These are phyloP conservation scores for Pythium sp. DNA, from an alignment of 352 stramenopile species.

Conservation along the genomic window DNA sequence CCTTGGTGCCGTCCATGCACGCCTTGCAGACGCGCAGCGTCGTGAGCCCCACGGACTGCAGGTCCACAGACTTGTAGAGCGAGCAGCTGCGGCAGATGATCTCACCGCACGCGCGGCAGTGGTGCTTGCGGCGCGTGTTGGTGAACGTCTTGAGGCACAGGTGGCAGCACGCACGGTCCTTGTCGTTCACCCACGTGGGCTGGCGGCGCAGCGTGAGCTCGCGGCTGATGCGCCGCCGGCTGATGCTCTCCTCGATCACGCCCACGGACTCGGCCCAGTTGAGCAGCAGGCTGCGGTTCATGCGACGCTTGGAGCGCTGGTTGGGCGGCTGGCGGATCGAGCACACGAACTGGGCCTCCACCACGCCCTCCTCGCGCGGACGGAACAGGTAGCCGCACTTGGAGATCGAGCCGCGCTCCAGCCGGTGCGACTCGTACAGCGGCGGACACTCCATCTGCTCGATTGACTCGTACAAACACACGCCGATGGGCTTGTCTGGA, in stretches of 20 bases:
- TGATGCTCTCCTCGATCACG: constrained; percentile 66
- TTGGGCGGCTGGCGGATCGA: constrained; percentile 76
- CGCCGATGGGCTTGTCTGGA: constrained; percentile 38
- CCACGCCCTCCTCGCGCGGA: constrained; percentile 49
- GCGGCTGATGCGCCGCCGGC: constrained; percentile 64
- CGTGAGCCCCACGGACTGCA: constrained; percentile 69
- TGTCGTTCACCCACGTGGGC: constrained; percentile 80
- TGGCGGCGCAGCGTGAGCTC: constrained; percentile 68
- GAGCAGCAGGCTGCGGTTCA: constrained; percentile 62
- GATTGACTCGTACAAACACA: constrained; percentile 82
- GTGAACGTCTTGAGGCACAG: constrained; percentile 83
- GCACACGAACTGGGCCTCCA: constrained; percentile 78
- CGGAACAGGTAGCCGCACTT: constrained; percentile 81
- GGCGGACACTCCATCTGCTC: constrained; percentile 74
- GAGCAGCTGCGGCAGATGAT: constrained; percentile 82
- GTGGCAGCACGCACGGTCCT: constrained; percentile 78
- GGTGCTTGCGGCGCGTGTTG: constrained; percentile 74
- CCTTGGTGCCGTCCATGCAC: constrained; percentile 64
- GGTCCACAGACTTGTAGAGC: constrained; percentile 75
- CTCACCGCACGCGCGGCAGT: constrained; percentile 80
- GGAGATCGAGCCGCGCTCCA: constrained; percentile 70
- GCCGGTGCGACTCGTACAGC: constrained; percentile 65
- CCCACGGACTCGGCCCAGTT: constrained; percentile 72
- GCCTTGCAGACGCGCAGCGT: constrained; percentile 78
- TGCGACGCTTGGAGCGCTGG: constrained; percentile 44